A percentile compares a stretch with the other conserved stretches of the same genome.
Conservation (phyloP, 768 basidiomycete genomes). For the Agrocybe praecox region DNA sequence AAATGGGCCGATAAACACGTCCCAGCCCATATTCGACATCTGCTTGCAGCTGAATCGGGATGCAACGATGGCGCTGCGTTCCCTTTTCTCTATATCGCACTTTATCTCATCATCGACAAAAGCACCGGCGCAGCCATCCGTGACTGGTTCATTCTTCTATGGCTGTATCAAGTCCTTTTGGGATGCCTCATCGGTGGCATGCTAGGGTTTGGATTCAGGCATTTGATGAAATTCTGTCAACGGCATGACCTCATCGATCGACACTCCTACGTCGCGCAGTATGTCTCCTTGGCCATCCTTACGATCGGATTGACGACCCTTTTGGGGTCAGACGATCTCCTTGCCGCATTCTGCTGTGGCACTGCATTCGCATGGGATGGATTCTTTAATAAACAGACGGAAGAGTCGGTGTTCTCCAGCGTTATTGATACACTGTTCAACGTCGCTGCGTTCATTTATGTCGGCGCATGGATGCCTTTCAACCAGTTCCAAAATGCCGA, state of each 20-base stretch:
- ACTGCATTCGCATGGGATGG: constrained; percentile 97
- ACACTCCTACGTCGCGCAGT: constrained; percentile 94
- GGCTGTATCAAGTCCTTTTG: constrained; percentile 84
- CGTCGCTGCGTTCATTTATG: constrained; percentile 91
- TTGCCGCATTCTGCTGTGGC: constrained; percentile 94
- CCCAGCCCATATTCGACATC: constrained; percentile 73
- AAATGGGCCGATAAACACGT: constrained; percentile 99
- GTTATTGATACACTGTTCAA: constrained; percentile 97
- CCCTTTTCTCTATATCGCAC: constrained; percentile 88
- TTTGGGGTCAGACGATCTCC: constrained; percentile 90
- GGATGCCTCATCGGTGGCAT: constrained; percentile 74
- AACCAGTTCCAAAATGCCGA: constrained; percentile 65
- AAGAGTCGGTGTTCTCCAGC: constrained; percentile 93
- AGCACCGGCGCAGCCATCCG: constrained; percentile 65
- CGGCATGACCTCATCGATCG: constrained; percentile 86
- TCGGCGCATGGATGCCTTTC: constrained; percentile 99
- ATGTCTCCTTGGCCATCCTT: constrained; percentile 80
- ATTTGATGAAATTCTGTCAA: constrained; percentile 94
- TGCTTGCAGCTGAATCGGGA: constrained; percentile 77
- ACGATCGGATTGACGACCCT: constrained; percentile 84
- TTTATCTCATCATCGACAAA: constrained; percentile 82
- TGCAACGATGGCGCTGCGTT: constrained; percentile 98
- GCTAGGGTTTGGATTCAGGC: constrained; percentile 78
- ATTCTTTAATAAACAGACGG: constrained; percentile 91
- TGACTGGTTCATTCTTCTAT: constrained; percentile 87